These are phyloP conservation scores for Selaginella moellendorffii DNA, from an alignment of 75 land plant species.

Conservation along the genomic window DNA sequence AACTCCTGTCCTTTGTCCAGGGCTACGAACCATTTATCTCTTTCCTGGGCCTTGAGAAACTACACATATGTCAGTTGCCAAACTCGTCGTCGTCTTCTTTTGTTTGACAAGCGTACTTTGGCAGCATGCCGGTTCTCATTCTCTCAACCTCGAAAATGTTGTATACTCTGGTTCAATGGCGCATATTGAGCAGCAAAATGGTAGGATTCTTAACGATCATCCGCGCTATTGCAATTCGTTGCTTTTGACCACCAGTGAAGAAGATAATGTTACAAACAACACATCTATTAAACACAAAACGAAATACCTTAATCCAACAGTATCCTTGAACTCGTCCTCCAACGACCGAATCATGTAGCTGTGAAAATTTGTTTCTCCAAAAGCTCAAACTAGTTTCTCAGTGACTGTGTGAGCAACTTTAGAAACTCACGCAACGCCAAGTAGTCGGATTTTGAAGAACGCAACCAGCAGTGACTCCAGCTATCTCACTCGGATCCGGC, in stretches of 20 bases:
- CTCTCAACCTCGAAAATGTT: no score
- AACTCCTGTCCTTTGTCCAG: not conserved
- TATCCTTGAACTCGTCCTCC: conserved; percentile 80
- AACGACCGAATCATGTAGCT: conserved; percentile 88
- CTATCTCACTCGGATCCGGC: not conserved
- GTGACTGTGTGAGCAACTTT: not conserved
- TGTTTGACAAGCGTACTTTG: no score
- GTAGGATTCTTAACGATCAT: not conserved
- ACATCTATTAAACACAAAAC: not conserved
- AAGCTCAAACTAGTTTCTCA: no score
- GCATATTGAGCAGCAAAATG: not conserved
- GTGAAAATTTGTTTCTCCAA: conserved; percentile 85
- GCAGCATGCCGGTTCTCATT: no score
- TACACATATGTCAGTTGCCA: conserved; percentile 18
- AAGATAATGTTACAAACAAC: not conserved
- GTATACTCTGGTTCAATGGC: no score
- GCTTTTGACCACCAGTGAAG: not conserved
- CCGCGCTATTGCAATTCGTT: not conserved
- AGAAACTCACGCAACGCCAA: not conserved
- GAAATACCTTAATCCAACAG: conserved; percentile 69
- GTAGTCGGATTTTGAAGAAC: not conserved
- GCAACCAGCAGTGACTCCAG: not conserved
- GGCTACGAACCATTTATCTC: conserved; percentile 17
- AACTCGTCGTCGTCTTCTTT: no score
- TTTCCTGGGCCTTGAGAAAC: conserved; percentile 10